Percentiles rank a stretch among this genome's conserved stretches.
These are phyloP conservation scores for Acmispon strigosus DNA, from an alignment of 306 rosid genomes.

Conservation along the genomic window DNA sequence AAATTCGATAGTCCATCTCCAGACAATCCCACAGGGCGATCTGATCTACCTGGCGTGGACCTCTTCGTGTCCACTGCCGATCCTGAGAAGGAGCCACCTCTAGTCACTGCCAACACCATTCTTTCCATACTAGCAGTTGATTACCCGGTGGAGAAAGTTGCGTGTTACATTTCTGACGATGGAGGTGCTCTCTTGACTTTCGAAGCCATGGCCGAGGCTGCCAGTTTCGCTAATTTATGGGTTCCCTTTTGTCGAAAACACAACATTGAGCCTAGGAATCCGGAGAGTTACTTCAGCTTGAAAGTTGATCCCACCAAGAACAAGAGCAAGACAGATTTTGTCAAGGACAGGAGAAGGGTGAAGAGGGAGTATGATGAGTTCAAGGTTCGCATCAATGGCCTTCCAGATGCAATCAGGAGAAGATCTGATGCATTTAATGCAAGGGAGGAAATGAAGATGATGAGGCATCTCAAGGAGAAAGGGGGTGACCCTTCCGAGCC, in stretches of 20 bases:
- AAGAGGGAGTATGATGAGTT: slow-evolving; percentile 56
- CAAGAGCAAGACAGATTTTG: slow-evolving; percentile 40
- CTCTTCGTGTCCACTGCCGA: slow-evolving; percentile 47
- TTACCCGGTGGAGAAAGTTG: slow-evolving; percentile 47
- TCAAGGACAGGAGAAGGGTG: slow-evolving; percentile 45
- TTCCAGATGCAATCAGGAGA: slow-evolving; percentile 45
- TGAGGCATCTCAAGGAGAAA: slow-evolving; percentile 41
- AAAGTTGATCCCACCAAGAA: slow-evolving; percentile 51
- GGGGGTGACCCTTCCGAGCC: slow-evolving; percentile 34
- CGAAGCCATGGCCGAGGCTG: slow-evolving; percentile 60
- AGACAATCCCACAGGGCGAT: slow-evolving; percentile 42
- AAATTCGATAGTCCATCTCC: slow-evolving; percentile 40
- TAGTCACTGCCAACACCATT: slow-evolving; percentile 44
- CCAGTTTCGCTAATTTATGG: slow-evolving; percentile 51
- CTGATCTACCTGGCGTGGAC: slow-evolving; percentile 43
- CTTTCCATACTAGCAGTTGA: slow-evolving; percentile 45
- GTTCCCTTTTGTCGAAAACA: slow-evolving; percentile 53
- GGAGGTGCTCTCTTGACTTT: slow-evolving; percentile 50
- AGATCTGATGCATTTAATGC: slow-evolving; percentile 56
- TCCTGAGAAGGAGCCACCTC: slow-evolving; percentile 52
- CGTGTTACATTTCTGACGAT: slow-evolving; percentile 47
- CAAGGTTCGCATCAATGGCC: slow-evolving; percentile 45
- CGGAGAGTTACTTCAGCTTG: slow-evolving; percentile 34
- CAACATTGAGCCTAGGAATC: slow-evolving; percentile 45
- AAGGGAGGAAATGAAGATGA: slow-evolving; percentile 51